phyloP scores from a whole-genome alignment of 2,329 filamentous ascomycete species.

The Albifimbria verrucaria region DNA sequence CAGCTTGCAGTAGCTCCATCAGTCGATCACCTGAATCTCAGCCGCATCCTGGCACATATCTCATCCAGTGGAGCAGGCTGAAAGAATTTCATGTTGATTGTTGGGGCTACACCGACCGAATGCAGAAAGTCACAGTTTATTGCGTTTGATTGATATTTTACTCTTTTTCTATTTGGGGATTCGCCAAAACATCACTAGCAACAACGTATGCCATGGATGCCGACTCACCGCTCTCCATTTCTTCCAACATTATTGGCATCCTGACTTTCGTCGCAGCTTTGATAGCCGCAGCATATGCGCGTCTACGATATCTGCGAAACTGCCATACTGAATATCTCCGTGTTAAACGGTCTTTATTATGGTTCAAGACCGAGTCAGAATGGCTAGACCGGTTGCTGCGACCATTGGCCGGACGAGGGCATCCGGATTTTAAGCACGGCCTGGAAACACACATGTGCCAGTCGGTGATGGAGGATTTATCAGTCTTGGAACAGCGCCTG shows the following conservation, averaged over 20 bases:
- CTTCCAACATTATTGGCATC: slow-evolving; percentile 41
- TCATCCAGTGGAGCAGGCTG: too few species aligned
- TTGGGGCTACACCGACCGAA: too few species aligned
- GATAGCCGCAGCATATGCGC: slow-evolving; percentile 38
- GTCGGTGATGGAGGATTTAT: slow-evolving; percentile 44
- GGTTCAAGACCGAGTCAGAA: slow-evolving; percentile 46
- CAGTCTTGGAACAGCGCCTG: slow-evolving; percentile 39
- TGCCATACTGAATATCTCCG: slow-evolving; percentile 45
- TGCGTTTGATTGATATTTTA: too few species aligned
- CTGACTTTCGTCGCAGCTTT: slow-evolving; percentile 46
- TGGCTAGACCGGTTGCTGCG: slow-evolving; percentile 41
- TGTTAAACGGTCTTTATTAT: slow-evolving; percentile 42
- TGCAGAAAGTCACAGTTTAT: too few species aligned
- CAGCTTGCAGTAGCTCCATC: too few species aligned
- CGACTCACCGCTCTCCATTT: slow-evolving; percentile 43
- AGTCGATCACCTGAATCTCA: too few species aligned
- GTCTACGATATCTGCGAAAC: slow-evolving; percentile 41
- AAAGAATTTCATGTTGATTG: too few species aligned
- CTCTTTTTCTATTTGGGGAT: too few species aligned
- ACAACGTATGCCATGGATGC: slow-evolving; percentile 24
- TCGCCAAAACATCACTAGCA: too few species aligned
- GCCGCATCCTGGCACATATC: too few species aligned
- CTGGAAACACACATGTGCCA: slow-evolving; percentile 44
- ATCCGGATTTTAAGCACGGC: too few species aligned
- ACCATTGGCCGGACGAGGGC: slow-evolving; percentile 23